phyloP scores from a whole-genome alignment of 352 stramenopile species.

The Porosira glacialis region DNA sequence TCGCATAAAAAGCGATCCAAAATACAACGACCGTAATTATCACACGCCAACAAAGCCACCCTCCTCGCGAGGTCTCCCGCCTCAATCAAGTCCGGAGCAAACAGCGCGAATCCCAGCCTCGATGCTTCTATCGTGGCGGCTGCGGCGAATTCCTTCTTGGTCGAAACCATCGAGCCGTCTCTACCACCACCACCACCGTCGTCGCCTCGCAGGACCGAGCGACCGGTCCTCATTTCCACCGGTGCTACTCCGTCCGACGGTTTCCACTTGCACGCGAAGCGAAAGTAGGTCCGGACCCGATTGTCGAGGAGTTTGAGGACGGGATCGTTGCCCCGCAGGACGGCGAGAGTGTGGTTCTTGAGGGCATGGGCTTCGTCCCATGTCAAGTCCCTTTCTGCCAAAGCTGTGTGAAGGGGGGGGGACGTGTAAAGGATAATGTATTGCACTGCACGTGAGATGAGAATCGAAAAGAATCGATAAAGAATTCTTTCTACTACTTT shows the following conservation, averaged over 20 bases:
- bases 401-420: neutral
- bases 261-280: constrained; percentile 40
- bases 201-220: constrained; percentile 4
- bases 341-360: constrained; percentile 33
- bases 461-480: too few species aligned
- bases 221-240: constrained; percentile 42
- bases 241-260: neutral
- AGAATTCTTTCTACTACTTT: too few species aligned
- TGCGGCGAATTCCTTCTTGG: constrained; percentile 29
- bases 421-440: too few species aligned
- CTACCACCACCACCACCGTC: neutral
- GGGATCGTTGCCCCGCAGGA: constrained; percentile 47
- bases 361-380: constrained; percentile 20
- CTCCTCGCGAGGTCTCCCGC: constrained; percentile 24
- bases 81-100: constrained; percentile 31
- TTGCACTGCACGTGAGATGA: too few species aligned
- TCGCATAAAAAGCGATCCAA: constrained; percentile 28
- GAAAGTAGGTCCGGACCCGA: constrained; percentile 47
- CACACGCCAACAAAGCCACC: constrained; percentile 30
- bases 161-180: constrained; percentile 19
- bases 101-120: constrained; percentile 35
- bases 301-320: constrained; percentile 62
- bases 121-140: constrained; percentile 40
- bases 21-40: constrained; percentile 39
- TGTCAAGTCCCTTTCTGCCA: constrained; percentile 23